Conservation (phyloP, 495 filamentous ascomycete species). For the Pseudoneurospora amorphoporcata region DNA sequence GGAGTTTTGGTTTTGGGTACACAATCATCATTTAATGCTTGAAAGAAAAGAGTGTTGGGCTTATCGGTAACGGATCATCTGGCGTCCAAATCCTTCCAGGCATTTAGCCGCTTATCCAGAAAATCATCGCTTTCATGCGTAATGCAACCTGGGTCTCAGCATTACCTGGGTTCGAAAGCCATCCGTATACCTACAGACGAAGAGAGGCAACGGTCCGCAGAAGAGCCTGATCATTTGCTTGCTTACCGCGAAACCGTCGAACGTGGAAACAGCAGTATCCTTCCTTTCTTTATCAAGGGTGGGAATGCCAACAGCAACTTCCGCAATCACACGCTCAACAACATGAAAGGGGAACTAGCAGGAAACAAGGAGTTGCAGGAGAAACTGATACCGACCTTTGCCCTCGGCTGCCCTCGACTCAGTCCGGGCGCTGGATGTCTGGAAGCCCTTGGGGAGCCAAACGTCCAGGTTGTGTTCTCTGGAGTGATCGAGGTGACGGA, state of each 20-base stretch:
- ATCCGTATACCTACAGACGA: constrained; percentile 14
- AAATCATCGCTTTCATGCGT: constrained; percentile 37
- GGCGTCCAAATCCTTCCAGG: constrained; percentile 43
- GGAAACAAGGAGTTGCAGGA: constrained; percentile 22
- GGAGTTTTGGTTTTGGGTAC: background rate
- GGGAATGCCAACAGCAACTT: constrained; percentile 17
- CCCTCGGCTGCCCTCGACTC: constrained; percentile 48
- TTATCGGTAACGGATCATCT: constrained; percentile 27
- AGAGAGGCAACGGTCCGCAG: constrained; percentile 21
- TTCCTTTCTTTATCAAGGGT: constrained; percentile 29
- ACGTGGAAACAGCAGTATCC: constrained; percentile 25
- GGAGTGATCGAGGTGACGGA: constrained; percentile 36
- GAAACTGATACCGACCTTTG: constrained; percentile 44
- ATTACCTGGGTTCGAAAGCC: constrained; percentile 28
- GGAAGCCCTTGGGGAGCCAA: constrained; percentile 44
- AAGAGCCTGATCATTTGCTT: constrained; percentile 15
- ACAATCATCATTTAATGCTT: constrained; percentile 6
- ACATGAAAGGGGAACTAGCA: constrained; percentile 18
- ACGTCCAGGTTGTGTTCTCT: constrained; percentile 27
- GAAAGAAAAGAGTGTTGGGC: constrained; percentile 36
- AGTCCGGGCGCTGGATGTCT: constrained; percentile 53
- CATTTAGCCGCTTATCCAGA: constrained; percentile 35
- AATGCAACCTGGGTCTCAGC: constrained; percentile 47
- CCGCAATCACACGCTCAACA: background rate
- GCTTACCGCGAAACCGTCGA: constrained; percentile 20